Evolutionary conservation across 306 rosid genomes (phyloP).

Genomic region (Crataegus laevigata): DNA sequence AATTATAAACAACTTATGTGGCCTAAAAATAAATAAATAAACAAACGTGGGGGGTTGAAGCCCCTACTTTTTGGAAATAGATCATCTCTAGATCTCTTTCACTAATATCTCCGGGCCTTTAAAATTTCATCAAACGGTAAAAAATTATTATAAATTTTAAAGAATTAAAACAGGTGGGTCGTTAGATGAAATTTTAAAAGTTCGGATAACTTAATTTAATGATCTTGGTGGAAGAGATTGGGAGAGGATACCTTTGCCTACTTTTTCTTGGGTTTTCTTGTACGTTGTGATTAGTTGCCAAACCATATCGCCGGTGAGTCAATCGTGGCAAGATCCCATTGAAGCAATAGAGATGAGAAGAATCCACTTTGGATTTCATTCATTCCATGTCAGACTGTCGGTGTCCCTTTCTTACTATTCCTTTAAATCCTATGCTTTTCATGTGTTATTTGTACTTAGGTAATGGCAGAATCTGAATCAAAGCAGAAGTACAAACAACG

Average conservation of each 20-base stretch:
- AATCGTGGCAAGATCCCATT: slow-evolving; percentile 13
- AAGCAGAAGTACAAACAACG: neutral
- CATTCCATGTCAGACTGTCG: neutral
- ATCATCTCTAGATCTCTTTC: no score
- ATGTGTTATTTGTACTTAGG: neutral
- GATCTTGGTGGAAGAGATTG: no score
- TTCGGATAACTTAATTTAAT: no score
- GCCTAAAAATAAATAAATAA: no score
- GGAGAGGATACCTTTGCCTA: no score
- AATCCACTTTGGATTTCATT: slow-evolving; percentile 15
- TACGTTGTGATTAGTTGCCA: neutral
- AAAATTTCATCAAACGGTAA: no score
- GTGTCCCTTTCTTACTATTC: neutral
- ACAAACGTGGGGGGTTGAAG: neutral
- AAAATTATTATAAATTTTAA: no score
- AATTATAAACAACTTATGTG: no score
- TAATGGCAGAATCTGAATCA: neutral
- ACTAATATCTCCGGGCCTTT: no score
- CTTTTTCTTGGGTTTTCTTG: neutral
- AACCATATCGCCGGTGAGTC: neutral
- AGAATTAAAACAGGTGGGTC: no score
- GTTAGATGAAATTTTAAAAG: no score
- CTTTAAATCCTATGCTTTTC: neutral
- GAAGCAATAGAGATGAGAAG: slow-evolving; percentile 29
- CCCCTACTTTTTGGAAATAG: neutral